Evolutionary conservation across 352 stramenopile genomes (phyloP).

Genomic region (Saprolegnia parasitica): DNA sequence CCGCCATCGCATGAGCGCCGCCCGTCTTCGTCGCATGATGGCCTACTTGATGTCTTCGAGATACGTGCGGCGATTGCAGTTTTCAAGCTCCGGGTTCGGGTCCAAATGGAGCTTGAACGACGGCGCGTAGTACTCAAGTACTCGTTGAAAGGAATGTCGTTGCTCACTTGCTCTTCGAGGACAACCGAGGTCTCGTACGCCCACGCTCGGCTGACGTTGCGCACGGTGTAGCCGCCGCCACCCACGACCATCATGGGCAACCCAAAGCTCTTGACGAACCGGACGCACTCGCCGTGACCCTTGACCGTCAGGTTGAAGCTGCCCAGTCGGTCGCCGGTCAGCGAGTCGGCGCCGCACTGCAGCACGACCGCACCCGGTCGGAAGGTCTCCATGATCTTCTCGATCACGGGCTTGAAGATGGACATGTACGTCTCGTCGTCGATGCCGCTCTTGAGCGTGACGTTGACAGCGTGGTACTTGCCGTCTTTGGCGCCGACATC

Average conservation of each 20-base stretch:
- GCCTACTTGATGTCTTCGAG: constrained; percentile 78
- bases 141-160: constrained; percentile 81
- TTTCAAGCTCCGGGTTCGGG: constrained; percentile 67
- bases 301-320: constrained; percentile 97
- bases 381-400: constrained; percentile 90
- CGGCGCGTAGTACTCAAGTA: constrained; percentile 84
- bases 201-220: constrained; percentile 91
- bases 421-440: constrained; percentile 93
- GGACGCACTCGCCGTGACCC: constrained; percentile 74
- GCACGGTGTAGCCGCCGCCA: constrained; percentile 81
- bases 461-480: constrained; percentile 96
- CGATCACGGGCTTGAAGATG: constrained; percentile 97
- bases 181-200: constrained; percentile 97
- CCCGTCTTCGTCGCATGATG: neutral
- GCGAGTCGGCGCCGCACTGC: constrained; percentile 96
- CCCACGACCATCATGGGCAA: constrained; percentile 79
- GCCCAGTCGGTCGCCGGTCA: constrained; percentile 95
- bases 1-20: no score
- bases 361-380: constrained; percentile 91
- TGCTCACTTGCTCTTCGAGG: constrained; percentile 69
- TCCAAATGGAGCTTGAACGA: constrained; percentile 84
- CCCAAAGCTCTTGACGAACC: constrained; percentile 84
- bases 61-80: constrained; percentile 80
- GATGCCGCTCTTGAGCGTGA: constrained; percentile 94
- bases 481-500: constrained; percentile 93